Conservation (phyloP, 148 eudicot genomes). For the Camellia sinensis region DNA sequence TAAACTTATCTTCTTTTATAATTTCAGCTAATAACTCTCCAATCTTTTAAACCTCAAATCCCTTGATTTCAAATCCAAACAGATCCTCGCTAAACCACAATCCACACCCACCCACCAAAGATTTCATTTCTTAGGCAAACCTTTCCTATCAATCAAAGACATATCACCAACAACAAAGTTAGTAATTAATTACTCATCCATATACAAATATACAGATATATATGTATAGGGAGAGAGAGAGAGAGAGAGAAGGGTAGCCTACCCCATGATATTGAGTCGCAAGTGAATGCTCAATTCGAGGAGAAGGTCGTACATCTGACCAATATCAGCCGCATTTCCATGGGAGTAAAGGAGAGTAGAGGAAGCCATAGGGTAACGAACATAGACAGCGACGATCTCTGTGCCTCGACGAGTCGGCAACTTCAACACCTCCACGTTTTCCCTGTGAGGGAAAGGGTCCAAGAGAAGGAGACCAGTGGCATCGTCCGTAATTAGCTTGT, state of each 20-base stretch:
- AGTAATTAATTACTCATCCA: neutral
- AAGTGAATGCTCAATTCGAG: slow-evolving; percentile 82
- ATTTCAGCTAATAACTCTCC: too few relatives aligned
- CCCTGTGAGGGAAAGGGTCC: slow-evolving; percentile 73
- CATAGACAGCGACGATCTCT: slow-evolving; percentile 76
- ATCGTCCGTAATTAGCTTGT: slow-evolving; percentile 55
- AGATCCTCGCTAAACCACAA: neutral
- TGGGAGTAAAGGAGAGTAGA: slow-evolving; percentile 87
- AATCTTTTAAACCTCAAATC: neutral
- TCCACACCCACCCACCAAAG: neutral
- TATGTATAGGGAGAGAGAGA: neutral
- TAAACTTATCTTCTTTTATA: too few relatives aligned
- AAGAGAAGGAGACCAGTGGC: slow-evolving; percentile 55
- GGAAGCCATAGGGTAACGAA: slow-evolving; percentile 83
- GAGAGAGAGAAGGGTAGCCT: slow-evolving; percentile 11
- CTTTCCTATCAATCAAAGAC: too few relatives aligned
- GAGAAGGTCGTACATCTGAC: slow-evolving; percentile 97
- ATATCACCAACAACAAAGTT: neutral
- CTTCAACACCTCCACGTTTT: slow-evolving; percentile 85
- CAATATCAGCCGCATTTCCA: slow-evolving; percentile 96
- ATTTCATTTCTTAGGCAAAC: neutral
- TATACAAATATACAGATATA: neutral
- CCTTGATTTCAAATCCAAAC: neutral
- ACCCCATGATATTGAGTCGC: slow-evolving; percentile 85
- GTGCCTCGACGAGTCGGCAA: slow-evolving; percentile 63